Evolutionary conservation across 371 early-diverging fungal species (phyloP).

Genomic region (Rozella allomycis): DNA sequence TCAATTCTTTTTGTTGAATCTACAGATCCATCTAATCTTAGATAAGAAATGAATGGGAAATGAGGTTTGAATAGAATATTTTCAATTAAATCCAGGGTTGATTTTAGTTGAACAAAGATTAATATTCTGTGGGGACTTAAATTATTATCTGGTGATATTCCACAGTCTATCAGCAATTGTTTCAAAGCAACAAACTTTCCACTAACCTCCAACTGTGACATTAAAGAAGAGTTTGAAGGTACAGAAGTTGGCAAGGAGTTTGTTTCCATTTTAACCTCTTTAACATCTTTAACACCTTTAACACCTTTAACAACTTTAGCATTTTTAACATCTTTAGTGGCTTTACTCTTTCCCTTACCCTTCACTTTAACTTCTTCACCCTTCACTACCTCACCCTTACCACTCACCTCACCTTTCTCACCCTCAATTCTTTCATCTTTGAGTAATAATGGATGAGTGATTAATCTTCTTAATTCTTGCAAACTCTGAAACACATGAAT

Average conservation of each 20-base stretch:
- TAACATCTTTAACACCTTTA: too few relatives aligned
- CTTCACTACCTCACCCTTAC: neutral
- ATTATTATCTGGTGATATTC: conserved; percentile 26
- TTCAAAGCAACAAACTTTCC: too few relatives aligned
- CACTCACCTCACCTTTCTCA: neutral
- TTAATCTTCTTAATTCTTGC: conserved; percentile 83
- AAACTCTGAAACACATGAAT: conserved; percentile 94
- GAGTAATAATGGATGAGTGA: conserved; percentile 56
- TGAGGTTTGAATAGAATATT: conserved; percentile 52
- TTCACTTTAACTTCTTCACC: neutral
- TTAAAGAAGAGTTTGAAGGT: too few relatives aligned
- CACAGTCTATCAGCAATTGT: conserved; percentile 72
- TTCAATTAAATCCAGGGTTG: conserved; percentile 91
- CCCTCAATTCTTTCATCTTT: too few relatives aligned
- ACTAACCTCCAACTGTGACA: too few relatives aligned
- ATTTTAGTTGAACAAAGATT: conserved; percentile 90
- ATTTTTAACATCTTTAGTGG: neutral
- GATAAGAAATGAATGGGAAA: conserved; percentile 73
- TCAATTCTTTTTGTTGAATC: conserved; percentile 63
- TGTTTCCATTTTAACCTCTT: neutral
- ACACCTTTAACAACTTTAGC: too few relatives aligned
- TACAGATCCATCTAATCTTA: conserved; percentile 90
- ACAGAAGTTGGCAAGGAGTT: too few relatives aligned
- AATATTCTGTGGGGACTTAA: conserved; percentile 69
- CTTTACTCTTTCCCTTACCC: neutral